These are phyloP conservation scores for Coemansia reversa DNA, from an alignment of 192 early-diverging fungal species.

Conservation along the genomic window DNA sequence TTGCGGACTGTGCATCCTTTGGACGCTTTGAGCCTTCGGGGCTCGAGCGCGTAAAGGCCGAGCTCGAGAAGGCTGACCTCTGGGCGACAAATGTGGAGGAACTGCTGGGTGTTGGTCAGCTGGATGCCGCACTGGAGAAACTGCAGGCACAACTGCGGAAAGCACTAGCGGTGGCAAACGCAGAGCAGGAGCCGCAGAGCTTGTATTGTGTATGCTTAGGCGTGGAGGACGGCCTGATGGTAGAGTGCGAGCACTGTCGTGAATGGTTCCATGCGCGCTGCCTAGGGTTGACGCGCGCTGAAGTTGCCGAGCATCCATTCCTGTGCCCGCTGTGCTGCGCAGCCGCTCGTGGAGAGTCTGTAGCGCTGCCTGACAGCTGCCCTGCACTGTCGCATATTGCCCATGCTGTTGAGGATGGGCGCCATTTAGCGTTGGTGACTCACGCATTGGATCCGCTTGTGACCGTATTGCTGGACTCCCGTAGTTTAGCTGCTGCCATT, in stretches of 20 bases:
- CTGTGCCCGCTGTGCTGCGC: constrained; percentile 61
- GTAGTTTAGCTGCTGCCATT: constrained; percentile 12
- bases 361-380: constrained; percentile 16
- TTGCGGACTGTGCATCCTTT: constrained; percentile 18
- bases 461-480: constrained; percentile 47
- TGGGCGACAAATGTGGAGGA: constrained; percentile 19
- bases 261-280: constrained; percentile 69
- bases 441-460: constrained; percentile 53
- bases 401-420: constrained; percentile 43
- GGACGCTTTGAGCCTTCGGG: constrained; percentile 35
- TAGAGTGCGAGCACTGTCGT: constrained; percentile 64
- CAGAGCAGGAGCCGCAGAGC: neutral
- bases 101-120: neutral
- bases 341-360: constrained; percentile 9
- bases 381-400: constrained; percentile 43
- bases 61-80: constrained; percentile 12
- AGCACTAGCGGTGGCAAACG: constrained; percentile 6
- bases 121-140: constrained; percentile 8
- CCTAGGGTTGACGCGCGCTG: constrained; percentile 49
- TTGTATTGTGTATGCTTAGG: constrained; percentile 66
- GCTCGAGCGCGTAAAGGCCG: constrained; percentile 10
- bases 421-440: constrained; percentile 48
- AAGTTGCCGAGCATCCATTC: constrained; percentile 54
- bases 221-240: constrained; percentile 64
- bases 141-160: constrained; percentile 26